Percentiles rank a stretch among this genome's conserved stretches.
Conservation (phyloP, 208 protist genomes). For the Entamoeba dispar region DNA sequence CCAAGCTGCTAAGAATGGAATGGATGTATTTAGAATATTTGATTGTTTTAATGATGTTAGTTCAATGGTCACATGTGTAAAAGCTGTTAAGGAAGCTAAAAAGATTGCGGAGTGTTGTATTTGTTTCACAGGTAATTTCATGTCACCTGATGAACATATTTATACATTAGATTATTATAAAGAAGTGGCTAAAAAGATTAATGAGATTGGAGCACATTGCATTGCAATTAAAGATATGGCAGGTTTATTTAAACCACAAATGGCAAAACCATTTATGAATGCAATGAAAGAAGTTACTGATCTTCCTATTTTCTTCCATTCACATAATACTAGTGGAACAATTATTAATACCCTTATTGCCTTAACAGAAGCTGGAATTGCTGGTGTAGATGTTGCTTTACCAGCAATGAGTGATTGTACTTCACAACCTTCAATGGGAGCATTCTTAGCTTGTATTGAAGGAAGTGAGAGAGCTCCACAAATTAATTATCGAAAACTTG, state of each 20-base stretch:
- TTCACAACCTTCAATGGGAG: constrained; percentile 53
- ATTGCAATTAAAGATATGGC: constrained; percentile 61
- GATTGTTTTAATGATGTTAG: constrained; percentile 60
- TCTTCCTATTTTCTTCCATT: constrained; percentile 64
- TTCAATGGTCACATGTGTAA: constrained; percentile 46
- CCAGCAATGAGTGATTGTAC: constrained; percentile 50
- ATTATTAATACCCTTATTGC: constrained; percentile 54
- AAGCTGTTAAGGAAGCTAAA: constrained; percentile 35
- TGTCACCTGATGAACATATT: constrained; percentile 27
- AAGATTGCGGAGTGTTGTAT: constrained; percentile 38
- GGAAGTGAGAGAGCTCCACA: background rate
- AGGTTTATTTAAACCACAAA: constrained; percentile 45
- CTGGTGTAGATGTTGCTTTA: constrained; percentile 48
- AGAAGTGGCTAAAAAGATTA: constrained; percentile 12
- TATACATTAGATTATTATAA: constrained; percentile 42
- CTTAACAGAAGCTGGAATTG: constrained; percentile 42
- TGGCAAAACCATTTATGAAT: constrained; percentile 30
- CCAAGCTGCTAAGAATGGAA: constrained; percentile 43
- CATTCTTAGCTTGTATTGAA: constrained; percentile 38
- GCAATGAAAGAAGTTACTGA: constrained; percentile 43
- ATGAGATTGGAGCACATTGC: constrained; percentile 41
- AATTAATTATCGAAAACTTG: background rate
- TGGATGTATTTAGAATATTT: constrained; percentile 69
- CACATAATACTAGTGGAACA: constrained; percentile 57
- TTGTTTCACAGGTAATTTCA: constrained; percentile 39